These are phyloP conservation scores for Heliosperma pusillum DNA, from an alignment of 148 eudicot genomes.

Conservation along the genomic window DNA sequence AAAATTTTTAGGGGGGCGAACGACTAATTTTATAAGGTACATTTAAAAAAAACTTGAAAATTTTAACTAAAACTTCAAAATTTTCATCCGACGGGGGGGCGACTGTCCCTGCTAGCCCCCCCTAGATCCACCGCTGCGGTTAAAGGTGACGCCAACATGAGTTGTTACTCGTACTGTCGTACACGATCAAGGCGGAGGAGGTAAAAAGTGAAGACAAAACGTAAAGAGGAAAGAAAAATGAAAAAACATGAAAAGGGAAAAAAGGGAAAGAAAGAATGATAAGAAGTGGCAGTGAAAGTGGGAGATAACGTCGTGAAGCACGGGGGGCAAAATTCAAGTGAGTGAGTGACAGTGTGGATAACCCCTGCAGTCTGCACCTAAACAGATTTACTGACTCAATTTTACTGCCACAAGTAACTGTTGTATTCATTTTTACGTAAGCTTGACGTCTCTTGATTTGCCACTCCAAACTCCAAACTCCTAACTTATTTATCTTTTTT, in stretches of 20 bases:
- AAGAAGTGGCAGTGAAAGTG: constrained; percentile 19
- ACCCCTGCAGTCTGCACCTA: neutral
- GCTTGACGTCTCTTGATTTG: constrained; percentile 8
- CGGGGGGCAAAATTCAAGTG: constrained; percentile 14
- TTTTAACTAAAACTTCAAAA: no score
- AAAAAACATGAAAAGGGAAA: constrained; percentile 3
- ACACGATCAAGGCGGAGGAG: no score
- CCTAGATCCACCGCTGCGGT: no score
- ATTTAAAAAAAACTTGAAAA: no score
- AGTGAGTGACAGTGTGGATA: neutral
- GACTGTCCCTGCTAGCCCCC: no score
- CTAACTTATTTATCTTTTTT: neutral
- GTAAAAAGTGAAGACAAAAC: neutral
- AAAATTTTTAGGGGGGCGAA: no score
- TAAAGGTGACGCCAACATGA: no score
- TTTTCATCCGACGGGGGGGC: no score
- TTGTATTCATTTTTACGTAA: constrained; percentile 9
- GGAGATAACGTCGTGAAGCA: constrained; percentile 15
- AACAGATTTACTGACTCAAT: neutral
- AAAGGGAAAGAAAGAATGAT: constrained; percentile 13
- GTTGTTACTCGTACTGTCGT: no score
- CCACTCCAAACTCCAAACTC: neutral
- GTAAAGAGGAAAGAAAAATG: constrained; percentile 1
- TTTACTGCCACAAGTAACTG: constrained; percentile 15
- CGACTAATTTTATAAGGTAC: no score